Percentiles rank a stretch among this genome's conserved stretches.
Conservation (phyloP, 2,329 filamentous ascomycete species). For the Aspergillus floridensis region DNA sequence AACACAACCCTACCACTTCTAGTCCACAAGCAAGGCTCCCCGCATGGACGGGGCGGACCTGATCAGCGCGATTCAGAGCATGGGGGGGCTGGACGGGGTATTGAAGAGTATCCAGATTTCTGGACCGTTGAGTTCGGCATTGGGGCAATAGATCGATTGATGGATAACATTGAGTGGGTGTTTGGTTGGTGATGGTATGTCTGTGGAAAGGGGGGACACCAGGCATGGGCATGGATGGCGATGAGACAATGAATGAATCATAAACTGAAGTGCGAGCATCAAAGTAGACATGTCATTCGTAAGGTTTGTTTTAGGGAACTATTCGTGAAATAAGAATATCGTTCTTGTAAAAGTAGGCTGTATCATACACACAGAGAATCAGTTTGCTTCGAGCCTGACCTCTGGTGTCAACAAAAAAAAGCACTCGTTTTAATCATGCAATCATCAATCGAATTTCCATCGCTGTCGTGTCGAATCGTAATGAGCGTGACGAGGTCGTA, state of each 20-base stretch:
- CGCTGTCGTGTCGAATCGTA: not conserved
- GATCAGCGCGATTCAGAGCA: not conserved
- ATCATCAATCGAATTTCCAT: not conserved
- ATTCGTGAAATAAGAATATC: not conserved
- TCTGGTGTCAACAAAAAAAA: too few relatives aligned
- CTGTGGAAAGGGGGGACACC: too few relatives aligned
- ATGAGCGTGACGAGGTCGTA: not conserved
- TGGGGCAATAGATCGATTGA: too few relatives aligned
- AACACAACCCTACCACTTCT: not conserved
- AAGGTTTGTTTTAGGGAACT: too few relatives aligned
- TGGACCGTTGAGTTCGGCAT: too few relatives aligned
- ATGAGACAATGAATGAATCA: too few relatives aligned
- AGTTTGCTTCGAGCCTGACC: not conserved
- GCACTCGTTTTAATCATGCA: too few relatives aligned
- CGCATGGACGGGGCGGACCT: not conserved
- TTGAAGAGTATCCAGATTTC: not conserved
- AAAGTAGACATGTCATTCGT: too few relatives aligned
- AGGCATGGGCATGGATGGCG: too few relatives aligned
- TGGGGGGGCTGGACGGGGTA: not conserved
- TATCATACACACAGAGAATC: not conserved
- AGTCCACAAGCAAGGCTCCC: not conserved
- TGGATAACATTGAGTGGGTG: not conserved
- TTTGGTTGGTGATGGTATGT: too few relatives aligned
- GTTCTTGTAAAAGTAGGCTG: not conserved
- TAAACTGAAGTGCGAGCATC: too few relatives aligned